Evolutionary conservation across 805 yeast genomes (phyloP).

Genomic region (Hanseniaspora thailandica): DNA sequence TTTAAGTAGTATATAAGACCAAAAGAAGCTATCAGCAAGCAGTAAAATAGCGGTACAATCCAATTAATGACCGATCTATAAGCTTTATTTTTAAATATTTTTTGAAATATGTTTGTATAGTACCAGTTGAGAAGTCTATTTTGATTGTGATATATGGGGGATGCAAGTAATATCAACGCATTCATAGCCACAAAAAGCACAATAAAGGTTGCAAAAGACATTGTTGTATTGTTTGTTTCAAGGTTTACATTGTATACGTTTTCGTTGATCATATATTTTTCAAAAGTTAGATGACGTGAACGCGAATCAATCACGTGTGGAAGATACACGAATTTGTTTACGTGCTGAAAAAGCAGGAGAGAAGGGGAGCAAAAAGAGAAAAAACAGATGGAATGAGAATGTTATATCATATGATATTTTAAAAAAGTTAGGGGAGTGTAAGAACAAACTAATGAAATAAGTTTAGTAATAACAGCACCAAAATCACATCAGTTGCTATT

Average conservation of each 20-base stretch:
- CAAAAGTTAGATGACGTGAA: too few relatives aligned
- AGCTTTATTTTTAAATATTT: constrained; percentile 20
- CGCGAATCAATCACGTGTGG: too few relatives aligned
- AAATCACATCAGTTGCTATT: too few relatives aligned
- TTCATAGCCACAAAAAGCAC: background rate
- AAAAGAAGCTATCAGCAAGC: constrained; percentile 17
- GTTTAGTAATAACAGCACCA: too few relatives aligned
- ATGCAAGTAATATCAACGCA: background rate
- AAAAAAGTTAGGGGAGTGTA: too few relatives aligned
- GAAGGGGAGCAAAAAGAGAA: too few relatives aligned
- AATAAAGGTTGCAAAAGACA: background rate
- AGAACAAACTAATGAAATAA: too few relatives aligned
- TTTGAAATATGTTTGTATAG: constrained; percentile 22
- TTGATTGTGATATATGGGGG: constrained; percentile 5
- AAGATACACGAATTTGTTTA: too few relatives aligned
- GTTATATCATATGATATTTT: too few relatives aligned
- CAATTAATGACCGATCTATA: constrained; percentile 19
- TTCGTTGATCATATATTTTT: too few relatives aligned
- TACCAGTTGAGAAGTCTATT: constrained; percentile 21
- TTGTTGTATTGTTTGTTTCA: background rate
- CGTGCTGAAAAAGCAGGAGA: too few relatives aligned
- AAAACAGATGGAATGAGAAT: too few relatives aligned
- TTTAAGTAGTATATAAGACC: background rate
- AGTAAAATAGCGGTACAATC: constrained; percentile 25
- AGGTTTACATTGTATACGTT: background rate